Percentiles rank a stretch among this genome's conserved stretches.
Evolutionary conservation across 2,329 filamentous ascomycete genomes (phyloP).

Genomic region (Aurifilum marmelostoma): DNA sequence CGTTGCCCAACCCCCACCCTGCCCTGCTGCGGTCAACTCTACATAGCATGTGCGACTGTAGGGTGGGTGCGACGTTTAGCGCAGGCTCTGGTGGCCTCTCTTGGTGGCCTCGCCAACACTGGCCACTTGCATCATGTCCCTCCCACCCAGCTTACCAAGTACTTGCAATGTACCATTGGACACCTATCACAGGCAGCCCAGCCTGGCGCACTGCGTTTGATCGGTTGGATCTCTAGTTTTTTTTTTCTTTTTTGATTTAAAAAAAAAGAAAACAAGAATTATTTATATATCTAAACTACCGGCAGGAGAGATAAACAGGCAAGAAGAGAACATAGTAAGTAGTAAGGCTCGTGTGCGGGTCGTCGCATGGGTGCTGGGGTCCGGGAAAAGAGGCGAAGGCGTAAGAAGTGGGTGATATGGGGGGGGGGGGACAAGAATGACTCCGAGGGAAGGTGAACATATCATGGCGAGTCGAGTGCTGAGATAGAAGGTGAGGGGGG

Average conservation of each 20-base stretch:
- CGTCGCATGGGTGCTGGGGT: conserved; percentile 6
- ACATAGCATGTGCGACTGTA: not conserved
- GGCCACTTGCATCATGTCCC: not conserved
- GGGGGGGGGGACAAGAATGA: not conserved
- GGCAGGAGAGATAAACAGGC: too few relatives aligned
- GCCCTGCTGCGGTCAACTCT: not conserved
- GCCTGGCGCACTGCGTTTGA: not conserved
- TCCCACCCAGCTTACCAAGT: not conserved
- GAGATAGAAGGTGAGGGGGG: not conserved
- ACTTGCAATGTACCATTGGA: not conserved
- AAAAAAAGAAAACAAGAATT: too few relatives aligned
- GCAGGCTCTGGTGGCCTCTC: not conserved
- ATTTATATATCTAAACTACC: too few relatives aligned
- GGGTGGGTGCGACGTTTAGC: not conserved
- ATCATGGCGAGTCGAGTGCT: not conserved
- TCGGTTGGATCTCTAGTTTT: not conserved
- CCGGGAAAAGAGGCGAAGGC: not conserved
- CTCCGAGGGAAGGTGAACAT: not conserved
- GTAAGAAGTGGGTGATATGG: conserved; percentile 1
- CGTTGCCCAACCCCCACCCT: not conserved
- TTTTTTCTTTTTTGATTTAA: not conserved
- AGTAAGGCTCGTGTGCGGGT: not conserved
- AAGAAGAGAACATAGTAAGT: too few relatives aligned
- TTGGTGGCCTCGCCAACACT: not conserved
- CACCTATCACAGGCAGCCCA: not conserved